phyloP scores from a whole-genome alignment of 2,329 filamentous ascomycete genomes.

The Aspergillus aculeatinus region DNA sequence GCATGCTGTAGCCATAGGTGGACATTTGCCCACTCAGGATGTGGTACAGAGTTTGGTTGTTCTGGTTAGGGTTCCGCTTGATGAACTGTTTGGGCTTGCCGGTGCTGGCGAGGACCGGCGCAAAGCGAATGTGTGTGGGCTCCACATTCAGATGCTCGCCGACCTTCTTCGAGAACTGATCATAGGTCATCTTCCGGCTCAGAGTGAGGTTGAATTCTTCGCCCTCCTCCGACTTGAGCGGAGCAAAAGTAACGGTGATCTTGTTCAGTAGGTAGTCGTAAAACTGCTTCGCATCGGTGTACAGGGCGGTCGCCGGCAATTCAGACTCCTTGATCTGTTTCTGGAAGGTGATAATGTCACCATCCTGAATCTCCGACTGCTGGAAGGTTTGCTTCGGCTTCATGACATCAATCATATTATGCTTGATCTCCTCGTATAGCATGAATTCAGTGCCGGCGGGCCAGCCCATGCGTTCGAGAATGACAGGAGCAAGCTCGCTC shows the following conservation, averaged over 20 bases:
- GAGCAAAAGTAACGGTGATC: constrained; percentile 73
- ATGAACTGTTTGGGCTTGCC: constrained; percentile 76
- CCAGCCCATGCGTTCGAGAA: constrained; percentile 84
- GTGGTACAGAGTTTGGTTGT: constrained; percentile 68
- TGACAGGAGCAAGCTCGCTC: constrained; percentile 74
- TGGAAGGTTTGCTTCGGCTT: constrained; percentile 88
- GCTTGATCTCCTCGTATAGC: constrained; percentile 97
- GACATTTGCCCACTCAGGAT: constrained; percentile 77
- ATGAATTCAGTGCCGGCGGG: constrained; percentile 68
- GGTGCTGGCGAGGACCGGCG: constrained; percentile 73
- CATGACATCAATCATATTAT: constrained; percentile 92
- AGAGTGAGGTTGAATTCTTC: constrained; percentile 75
- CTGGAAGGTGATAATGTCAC: constrained; percentile 96
- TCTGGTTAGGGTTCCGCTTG: constrained; percentile 69
- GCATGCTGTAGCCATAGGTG: constrained; percentile 65
- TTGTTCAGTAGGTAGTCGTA: constrained; percentile 92
- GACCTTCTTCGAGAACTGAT: constrained; percentile 79
- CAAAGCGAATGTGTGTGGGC: constrained; percentile 86
- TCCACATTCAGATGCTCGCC: constrained; percentile 74
- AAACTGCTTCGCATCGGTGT: constrained; percentile 73
- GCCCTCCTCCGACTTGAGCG: constrained; percentile 54
- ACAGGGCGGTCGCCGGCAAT: constrained; percentile 47
- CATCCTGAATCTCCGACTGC: constrained; percentile 91
- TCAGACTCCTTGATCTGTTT: constrained; percentile 52
- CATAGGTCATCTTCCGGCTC: constrained; percentile 86